These are phyloP conservation scores for Hypomyces rosellus DNA, from an alignment of 2,329 filamentous ascomycete species.

Conservation along the genomic window DNA sequence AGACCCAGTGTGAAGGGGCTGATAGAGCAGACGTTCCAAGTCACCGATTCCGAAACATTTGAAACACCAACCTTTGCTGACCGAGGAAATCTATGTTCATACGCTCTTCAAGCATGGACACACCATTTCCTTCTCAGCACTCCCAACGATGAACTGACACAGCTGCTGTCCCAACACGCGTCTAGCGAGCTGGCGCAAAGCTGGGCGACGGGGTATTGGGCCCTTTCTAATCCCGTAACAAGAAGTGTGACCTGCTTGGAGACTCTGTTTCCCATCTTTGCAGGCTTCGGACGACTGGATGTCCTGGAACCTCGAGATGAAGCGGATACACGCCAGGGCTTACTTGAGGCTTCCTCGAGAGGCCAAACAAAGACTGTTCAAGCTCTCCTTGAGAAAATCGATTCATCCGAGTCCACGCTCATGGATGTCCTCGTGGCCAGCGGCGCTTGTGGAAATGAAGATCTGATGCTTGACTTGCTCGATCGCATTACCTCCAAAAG, in stretches of 20 bases:
- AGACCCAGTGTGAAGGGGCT: constrained; percentile 6
- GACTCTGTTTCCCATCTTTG: constrained; percentile 10
- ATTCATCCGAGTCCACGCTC: constrained; percentile 1
- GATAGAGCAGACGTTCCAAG: constrained; percentile 3
- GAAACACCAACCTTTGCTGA: constrained; percentile 8
- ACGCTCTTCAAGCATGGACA: constrained; percentile 12
- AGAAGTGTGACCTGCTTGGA: constrained; percentile 4
- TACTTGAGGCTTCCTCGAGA: constrained; percentile 11
- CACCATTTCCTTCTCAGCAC: constrained; percentile 7
- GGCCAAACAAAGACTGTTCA: constrained; percentile 5
- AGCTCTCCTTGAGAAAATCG: not conserved
- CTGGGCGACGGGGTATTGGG: constrained; percentile 12
- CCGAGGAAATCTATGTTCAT: constrained; percentile 6
- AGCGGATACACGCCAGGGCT: constrained; percentile 4
- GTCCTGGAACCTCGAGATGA: constrained; percentile 5
- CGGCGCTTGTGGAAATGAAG: constrained; percentile 6
- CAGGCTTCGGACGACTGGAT: constrained; percentile 4
- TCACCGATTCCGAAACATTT: constrained; percentile 1
- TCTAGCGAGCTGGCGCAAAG: not conserved
- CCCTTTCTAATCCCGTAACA: constrained; percentile 10
- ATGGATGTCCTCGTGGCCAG: constrained; percentile 8
- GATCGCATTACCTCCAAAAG: constrained; percentile 3
- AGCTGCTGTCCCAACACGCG: not conserved
- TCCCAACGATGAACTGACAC: constrained; percentile 1
- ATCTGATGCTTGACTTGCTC: constrained; percentile 9